These are phyloP conservation scores for Scheffersomyces illinoinensis DNA, from an alignment of 1,139 yeast genomes.

Conservation along the genomic window DNA sequence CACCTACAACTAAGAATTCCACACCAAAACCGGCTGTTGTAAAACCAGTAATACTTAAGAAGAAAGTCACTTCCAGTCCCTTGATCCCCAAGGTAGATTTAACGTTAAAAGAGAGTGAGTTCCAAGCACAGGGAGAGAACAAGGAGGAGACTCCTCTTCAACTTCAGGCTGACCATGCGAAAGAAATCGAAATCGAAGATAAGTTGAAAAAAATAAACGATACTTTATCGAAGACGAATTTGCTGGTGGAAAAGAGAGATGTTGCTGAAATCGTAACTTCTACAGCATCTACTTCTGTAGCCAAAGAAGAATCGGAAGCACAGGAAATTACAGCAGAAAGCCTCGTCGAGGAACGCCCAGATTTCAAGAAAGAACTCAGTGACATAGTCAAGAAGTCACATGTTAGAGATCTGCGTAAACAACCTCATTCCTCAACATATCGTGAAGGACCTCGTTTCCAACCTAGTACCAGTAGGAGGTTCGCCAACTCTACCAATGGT, in stretches of 20 bases:
- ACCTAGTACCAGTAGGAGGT: not conserved
- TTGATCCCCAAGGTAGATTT: not conserved
- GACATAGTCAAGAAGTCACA: constrained; percentile 25
- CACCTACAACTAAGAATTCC: constrained; percentile 17
- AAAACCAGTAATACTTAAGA: constrained; percentile 45
- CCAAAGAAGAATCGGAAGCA: constrained; percentile 2
- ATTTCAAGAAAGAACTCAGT: constrained; percentile 33
- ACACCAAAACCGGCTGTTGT: constrained; percentile 26
- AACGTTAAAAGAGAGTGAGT: not conserved
- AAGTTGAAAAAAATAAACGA: constrained; percentile 5
- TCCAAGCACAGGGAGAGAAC: not conserved
- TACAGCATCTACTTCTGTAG: constrained; percentile 1
- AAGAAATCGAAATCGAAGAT: constrained; percentile 4
- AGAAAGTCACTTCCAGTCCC: constrained; percentile 13
- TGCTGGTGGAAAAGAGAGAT: not conserved
- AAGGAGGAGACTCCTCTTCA: not conserved
- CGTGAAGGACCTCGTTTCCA: not conserved
- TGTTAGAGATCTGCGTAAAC: not conserved
- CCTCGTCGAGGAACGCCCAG: constrained; percentile 24
- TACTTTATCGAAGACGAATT: not conserved
- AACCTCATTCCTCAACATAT: not conserved
- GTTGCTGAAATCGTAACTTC: not conserved
- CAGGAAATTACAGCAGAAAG: not conserved
- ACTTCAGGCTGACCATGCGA: constrained; percentile 4
- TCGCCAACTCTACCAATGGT: not conserved